Conservation (phyloP, 345 rosid genomes). For the Eucalyptus urophylla region DNA sequence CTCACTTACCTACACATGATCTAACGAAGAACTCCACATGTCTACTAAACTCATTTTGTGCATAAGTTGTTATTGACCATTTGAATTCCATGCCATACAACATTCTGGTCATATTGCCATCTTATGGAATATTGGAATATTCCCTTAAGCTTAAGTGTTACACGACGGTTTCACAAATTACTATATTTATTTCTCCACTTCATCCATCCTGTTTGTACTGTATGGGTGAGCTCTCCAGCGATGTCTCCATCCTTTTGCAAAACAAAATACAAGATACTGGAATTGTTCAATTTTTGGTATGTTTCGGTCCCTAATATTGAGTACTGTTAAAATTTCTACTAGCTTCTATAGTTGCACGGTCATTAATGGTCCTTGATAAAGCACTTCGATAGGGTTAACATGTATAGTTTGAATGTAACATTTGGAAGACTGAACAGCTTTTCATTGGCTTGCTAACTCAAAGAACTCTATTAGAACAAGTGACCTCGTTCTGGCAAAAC, state of each 20-base stretch:
- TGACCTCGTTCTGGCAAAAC: background rate
- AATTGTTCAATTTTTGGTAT: background rate
- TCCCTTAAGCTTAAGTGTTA: background rate
- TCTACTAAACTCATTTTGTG: background rate
- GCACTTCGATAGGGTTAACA: background rate
- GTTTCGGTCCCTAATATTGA: background rate
- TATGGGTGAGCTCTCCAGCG: background rate
- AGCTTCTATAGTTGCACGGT: background rate
- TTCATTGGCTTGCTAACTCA: background rate
- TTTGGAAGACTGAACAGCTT: background rate
- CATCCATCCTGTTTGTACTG: background rate
- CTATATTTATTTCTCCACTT: background rate
- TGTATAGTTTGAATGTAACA: background rate
- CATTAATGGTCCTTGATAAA: background rate
- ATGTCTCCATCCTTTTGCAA: background rate
- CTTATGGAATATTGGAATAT: background rate
- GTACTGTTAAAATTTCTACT: background rate
- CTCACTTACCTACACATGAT: background rate
- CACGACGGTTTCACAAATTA: background rate
- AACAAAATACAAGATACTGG: background rate
- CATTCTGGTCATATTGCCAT: background rate
- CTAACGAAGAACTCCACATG: background rate
- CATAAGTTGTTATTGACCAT: background rate
- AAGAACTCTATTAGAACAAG: background rate
- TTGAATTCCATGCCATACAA: background rate